Evolutionary conservation across 805 yeast species (phyloP), one percentile per base, ranked within the genome.

Genomic region (Cyberlindnera suaveolens): DNA sequence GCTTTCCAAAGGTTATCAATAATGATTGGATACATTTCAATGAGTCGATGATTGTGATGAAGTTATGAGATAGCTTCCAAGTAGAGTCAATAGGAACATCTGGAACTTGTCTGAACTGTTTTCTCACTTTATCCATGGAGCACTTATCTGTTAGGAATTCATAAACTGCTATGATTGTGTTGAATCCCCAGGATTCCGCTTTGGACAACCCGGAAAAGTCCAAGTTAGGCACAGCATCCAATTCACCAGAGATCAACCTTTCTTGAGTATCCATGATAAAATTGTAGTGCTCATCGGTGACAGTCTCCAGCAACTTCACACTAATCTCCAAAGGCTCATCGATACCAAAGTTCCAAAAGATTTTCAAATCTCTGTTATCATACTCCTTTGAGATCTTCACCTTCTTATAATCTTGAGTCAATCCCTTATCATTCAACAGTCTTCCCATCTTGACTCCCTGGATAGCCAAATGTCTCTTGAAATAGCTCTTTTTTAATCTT

Each of bases 341-440:
- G 30, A 63, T 57, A 13, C 75, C 79, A 52, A 72, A 62, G 41
- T 75, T 73, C 77, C 80, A 78, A 39, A 80, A 53, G 8, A 77
- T 71, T 6, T 60, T 64, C 42, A 65, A 60, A 53, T 85, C 93
- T 43, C 91, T 69, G 50, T 81, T 82, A 56, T 85, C 91, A 30
- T 39, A 37, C 18, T 33, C 42, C 18, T 31, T 17, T 5, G 39
- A n/a, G 4, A 39, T 14, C 2, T 39, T 42, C 8, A 66, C 42
- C 14, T 64, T 66, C 6, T 57, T 56, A 37, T 59, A 64, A 17
- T 64, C 64, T 26, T 54, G 61, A 0, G 13, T 31, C 30, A 50
- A 26, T 3, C 33, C 42, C 42, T 67, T 68, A 34, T 67, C 46
- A 13, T 55, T 57, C 16, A 59, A 34, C 16, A 64, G 19, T 39